phyloP scores from a whole-genome alignment of 768 basidiomycete species.

The Lactifluus echinatus region DNA sequence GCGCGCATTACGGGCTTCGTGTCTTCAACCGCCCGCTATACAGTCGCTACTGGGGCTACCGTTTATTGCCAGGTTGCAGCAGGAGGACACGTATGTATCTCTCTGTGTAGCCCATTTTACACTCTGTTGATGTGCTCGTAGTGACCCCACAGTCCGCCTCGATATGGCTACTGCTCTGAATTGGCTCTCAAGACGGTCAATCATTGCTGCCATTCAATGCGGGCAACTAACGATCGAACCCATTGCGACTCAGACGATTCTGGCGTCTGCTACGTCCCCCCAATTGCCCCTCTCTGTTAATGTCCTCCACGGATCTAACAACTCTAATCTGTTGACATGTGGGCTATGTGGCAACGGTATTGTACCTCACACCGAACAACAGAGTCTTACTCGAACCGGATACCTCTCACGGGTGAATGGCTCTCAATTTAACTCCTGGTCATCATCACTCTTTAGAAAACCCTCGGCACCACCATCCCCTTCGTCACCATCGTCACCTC shows the following conservation, averaged over 20 bases:
- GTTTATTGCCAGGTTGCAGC: constrained; percentile 63
- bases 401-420: constrained; percentile 23
- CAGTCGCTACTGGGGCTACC: constrained; percentile 68
- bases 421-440: constrained; percentile 37
- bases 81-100: constrained; percentile 78
- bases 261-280: constrained; percentile 43
- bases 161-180: constrained; percentile 92
- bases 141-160: constrained; percentile 86
- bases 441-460: constrained; percentile 54
- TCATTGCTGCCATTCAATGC: constrained; percentile 75
- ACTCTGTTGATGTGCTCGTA: constrained; percentile 27
- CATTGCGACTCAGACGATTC: constrained; percentile 49
- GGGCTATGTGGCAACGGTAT: constrained; percentile 68
- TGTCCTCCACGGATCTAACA: constrained; percentile 37
- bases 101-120: constrained; percentile 12
- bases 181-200: constrained; percentile 84
- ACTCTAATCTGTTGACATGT: constrained; percentile 52
- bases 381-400: constrained; percentile 30
- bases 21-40: constrained; percentile 55
- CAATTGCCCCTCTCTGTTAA: constrained; percentile 24
- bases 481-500: constrained; percentile 31
- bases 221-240: constrained; percentile 89
- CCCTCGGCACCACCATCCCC: constrained; percentile 25
- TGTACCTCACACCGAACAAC: constrained; percentile 31
- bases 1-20: constrained; percentile 55